A percentile compares a stretch with the other conserved stretches of the same genome.
These are phyloP conservation scores for Euphorbia celastroides DNA, from an alignment of 441 rosid species.

Conservation along the genomic window DNA sequence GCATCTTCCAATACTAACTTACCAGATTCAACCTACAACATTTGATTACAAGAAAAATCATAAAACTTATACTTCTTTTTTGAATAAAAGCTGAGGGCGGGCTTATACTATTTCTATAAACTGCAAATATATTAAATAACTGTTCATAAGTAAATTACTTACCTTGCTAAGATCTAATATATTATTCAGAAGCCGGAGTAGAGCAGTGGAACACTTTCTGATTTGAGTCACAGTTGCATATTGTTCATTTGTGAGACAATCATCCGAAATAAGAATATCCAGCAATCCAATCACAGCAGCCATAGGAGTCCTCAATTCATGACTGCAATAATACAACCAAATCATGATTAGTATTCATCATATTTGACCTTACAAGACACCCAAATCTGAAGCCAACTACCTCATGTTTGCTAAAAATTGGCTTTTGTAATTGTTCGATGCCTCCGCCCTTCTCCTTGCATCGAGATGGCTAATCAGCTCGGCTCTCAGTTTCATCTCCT, in stretches of 20 bases:
- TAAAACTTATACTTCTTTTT: slow-evolving; percentile 2
- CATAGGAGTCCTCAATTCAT: slow-evolving; percentile 98
- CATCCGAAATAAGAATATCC: slow-evolving; percentile 90
- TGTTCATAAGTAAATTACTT: slow-evolving; percentile 22
- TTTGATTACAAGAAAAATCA: slow-evolving; percentile 2
- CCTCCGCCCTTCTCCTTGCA: slow-evolving; percentile 98
- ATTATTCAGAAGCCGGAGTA: slow-evolving; percentile 92
- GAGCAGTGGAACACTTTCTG: slow-evolving; percentile 88
- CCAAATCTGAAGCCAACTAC: slow-evolving; percentile 24
- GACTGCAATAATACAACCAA: slow-evolving; percentile 52
- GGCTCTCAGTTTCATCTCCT: slow-evolving; percentile 98
- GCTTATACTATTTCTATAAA: too few species aligned
- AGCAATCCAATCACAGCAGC: slow-evolving; percentile 97
- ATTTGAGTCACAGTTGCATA: slow-evolving; percentile 90
- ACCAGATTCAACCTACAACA: slow-evolving; percentile 86
- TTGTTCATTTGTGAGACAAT: slow-evolving; percentile 84
- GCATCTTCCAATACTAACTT: slow-evolving; percentile 91
- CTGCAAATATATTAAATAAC: too few species aligned
- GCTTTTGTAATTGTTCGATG: slow-evolving; percentile 96
- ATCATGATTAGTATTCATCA: background rate
- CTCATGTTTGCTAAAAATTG: slow-evolving; percentile 99
- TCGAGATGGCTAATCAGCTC: slow-evolving; percentile 96
- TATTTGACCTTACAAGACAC: background rate
- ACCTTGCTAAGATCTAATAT: slow-evolving; percentile 98
- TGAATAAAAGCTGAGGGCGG: too few species aligned